Evolutionary conservation across 345 rosid species (phyloP).

Genomic region (Pugionium dolabratum): DNA sequence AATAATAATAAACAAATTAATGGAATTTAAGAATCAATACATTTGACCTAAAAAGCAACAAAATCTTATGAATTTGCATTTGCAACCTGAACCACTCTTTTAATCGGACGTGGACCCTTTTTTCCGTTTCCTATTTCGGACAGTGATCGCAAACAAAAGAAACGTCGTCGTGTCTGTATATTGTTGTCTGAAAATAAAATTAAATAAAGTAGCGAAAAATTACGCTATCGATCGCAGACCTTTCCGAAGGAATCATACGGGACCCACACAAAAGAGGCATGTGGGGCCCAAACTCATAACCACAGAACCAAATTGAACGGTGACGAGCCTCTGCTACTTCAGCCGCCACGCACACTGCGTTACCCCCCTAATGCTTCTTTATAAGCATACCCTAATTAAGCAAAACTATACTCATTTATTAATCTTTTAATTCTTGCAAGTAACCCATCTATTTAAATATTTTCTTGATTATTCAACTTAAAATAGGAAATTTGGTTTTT

Average conservation of each 20-base stretch:
- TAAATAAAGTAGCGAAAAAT: not conserved
- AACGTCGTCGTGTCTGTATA: conserved; percentile 26
- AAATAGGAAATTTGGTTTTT: no score
- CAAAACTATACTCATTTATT: not conserved
- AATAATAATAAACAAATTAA: not conserved
- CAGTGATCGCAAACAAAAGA: conserved; percentile 19
- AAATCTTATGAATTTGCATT: conserved; percentile 20
- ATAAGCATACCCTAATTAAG: conserved; percentile 2
- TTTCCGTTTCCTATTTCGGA: conserved; percentile 8
- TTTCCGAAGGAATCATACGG: conserved; percentile 30
- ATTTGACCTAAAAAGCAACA: conserved; percentile 31
- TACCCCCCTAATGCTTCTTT: not conserved
- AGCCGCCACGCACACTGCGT: conserved; percentile 19
- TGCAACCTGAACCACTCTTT: conserved; percentile 43
- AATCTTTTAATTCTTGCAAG: not conserved
- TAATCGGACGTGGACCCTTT: conserved; percentile 31
- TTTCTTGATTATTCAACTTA: not conserved
- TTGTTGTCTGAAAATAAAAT: not conserved
- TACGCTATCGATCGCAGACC: conserved; percentile 26
- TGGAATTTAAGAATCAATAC: conserved; percentile 17
- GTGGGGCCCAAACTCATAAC: conserved; percentile 33
- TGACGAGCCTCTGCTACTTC: conserved; percentile 62
- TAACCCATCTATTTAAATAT: not conserved
- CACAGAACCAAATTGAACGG: conserved; percentile 47
- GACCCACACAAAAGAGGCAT: conserved; percentile 29